Evolutionary conservation across 441 rosid species (phyloP).

Genomic region (Gossypium davidsonii): DNA sequence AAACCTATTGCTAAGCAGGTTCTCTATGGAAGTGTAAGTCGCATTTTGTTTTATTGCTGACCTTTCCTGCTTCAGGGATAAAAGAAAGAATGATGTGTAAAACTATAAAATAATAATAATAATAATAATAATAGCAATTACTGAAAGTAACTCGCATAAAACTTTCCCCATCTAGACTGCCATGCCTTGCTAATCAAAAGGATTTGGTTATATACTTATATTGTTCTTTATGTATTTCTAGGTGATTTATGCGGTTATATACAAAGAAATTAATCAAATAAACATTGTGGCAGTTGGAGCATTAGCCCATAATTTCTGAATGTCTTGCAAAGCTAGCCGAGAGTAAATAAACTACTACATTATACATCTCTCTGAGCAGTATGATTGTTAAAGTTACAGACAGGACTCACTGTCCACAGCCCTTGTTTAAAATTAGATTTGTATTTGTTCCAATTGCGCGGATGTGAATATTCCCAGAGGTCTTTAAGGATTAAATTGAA

Average conservation of each 20-base stretch:
- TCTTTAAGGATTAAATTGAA: neutral
- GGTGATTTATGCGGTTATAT: neutral
- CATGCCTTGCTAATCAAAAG: neutral
- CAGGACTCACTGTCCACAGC: neutral
- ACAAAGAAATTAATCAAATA: neutral
- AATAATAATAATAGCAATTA: neutral
- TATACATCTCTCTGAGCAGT: neutral
- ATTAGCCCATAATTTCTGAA: neutral
- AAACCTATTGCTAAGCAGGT: conserved; percentile 69
- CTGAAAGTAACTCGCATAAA: neutral
- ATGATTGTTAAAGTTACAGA: neutral
- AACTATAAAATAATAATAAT: neutral
- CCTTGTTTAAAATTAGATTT: neutral
- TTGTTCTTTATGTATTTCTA: neutral
- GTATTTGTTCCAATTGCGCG: neutral
- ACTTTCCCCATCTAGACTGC: neutral
- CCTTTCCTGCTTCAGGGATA: conserved; percentile 43
- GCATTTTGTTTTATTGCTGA: conserved; percentile 27
- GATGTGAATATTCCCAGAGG: neutral
- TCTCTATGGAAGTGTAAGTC: conserved; percentile 48
- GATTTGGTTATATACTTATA: neutral
- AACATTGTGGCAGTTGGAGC: neutral
- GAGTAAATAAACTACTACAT: neutral
- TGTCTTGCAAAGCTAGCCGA: neutral
- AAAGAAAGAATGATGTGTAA: conserved; percentile 8